Conservation (phyloP, 108 stramenopile genomes). For the Pelagomonas calceolata region DNA sequence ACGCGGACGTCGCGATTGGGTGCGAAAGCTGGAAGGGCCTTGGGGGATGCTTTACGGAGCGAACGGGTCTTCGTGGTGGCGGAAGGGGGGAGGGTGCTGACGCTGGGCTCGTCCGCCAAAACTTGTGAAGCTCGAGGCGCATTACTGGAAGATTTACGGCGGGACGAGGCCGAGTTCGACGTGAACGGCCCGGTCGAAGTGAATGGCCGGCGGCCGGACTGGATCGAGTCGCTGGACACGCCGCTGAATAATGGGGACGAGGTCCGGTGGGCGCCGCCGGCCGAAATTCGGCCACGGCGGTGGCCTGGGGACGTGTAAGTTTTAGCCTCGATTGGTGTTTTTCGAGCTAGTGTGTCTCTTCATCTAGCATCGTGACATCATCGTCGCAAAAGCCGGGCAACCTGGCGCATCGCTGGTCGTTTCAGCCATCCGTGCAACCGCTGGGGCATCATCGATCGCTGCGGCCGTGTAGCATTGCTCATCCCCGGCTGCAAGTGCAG, state of each 20-base stretch:
- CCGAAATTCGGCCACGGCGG: too few relatives aligned
- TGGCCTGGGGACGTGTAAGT: too few relatives aligned
- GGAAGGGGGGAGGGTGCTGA: background rate
- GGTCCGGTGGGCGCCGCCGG: background rate
- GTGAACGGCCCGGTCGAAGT: background rate
- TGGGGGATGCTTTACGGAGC: background rate
- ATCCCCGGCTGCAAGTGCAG: too few relatives aligned
- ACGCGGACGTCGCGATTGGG: background rate
- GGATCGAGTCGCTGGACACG: background rate
- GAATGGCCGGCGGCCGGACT: background rate
- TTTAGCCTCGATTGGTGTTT: too few relatives aligned
- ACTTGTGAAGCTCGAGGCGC: background rate
- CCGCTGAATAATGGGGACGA: background rate
- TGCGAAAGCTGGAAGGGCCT: background rate
- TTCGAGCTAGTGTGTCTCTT: too few relatives aligned
- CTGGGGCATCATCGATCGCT: too few relatives aligned
- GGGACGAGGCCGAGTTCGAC: background rate
- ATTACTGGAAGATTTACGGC: background rate
- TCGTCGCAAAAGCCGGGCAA: too few relatives aligned
- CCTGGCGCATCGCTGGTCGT: too few relatives aligned
- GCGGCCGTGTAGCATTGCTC: too few relatives aligned
- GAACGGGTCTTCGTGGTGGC: background rate
- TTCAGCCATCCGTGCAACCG: too few relatives aligned
- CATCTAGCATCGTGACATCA: too few relatives aligned
- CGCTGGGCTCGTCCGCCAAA: background rate